These are phyloP conservation scores for Adansonia gregorii DNA, from an alignment of 441 rosid species.

Conservation along the genomic window DNA sequence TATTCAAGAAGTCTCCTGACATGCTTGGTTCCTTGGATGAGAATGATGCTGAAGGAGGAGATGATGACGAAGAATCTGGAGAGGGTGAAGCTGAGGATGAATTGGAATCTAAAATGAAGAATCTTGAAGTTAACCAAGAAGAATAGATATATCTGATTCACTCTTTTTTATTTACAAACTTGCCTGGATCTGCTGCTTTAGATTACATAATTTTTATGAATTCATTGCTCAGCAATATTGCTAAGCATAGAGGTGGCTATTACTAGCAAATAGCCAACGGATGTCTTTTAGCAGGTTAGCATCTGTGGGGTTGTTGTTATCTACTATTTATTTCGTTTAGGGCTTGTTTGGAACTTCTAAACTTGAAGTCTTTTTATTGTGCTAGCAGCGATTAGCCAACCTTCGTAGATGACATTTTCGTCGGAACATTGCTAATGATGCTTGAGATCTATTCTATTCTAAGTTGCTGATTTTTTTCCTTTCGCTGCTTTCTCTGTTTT, in stretches of 20 bases:
- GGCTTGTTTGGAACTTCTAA: neutral
- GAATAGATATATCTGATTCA: slow-evolving; percentile 34
- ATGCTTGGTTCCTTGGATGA: slow-evolving; percentile 78
- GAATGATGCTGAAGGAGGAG: slow-evolving; percentile 83
- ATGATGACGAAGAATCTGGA: slow-evolving; percentile 56
- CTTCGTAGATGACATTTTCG: neutral
- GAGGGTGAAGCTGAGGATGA: slow-evolving; percentile 57
- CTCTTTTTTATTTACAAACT: slow-evolving; percentile 10
- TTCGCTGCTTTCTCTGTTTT: neutral
- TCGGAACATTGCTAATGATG: neutral
- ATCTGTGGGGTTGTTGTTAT: neutral
- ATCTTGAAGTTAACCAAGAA: slow-evolving; percentile 58
- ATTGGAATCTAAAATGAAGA: slow-evolving; percentile 72
- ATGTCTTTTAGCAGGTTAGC: slow-evolving; percentile 11
- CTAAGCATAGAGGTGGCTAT: neutral
- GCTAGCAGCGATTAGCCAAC: neutral
- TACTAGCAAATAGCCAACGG: slow-evolving; percentile 15
- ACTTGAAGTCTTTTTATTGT: neutral
- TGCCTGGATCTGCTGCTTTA: slow-evolving; percentile 25
- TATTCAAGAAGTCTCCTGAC: slow-evolving; percentile 62
- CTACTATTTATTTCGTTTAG: neutral
- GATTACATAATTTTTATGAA: slow-evolving; percentile 30
- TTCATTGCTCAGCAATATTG: slow-evolving; percentile 23
- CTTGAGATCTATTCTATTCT: neutral
- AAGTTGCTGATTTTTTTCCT: neutral